Conservation (phyloP, 2,329 filamentous ascomycete genomes). For the Orbilia quercus region DNA sequence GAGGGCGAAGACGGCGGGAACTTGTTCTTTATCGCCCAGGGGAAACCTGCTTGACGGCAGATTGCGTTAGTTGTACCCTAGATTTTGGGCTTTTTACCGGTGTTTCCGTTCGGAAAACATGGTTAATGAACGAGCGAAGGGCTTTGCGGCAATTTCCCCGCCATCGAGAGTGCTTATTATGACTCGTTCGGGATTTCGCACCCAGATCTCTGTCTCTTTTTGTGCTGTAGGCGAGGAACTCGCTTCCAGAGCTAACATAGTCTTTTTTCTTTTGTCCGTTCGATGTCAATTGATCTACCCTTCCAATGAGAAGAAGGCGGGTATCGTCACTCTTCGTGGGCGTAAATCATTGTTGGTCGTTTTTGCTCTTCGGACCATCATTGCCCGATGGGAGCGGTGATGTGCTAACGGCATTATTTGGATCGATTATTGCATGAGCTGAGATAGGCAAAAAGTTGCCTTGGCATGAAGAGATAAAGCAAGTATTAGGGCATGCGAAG, state of each 20-base stretch:
- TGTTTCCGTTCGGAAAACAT: background rate
- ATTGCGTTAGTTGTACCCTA: too few relatives aligned
- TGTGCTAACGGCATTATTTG: background rate
- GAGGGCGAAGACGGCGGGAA: background rate
- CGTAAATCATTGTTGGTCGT: background rate
- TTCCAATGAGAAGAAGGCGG: background rate
- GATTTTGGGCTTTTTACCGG: too few relatives aligned
- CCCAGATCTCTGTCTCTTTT: background rate
- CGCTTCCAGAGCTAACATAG: background rate
- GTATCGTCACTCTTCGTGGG: background rate
- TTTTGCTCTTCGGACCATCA: conserved; percentile 6
- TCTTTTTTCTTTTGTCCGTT: background rate
- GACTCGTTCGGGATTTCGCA: background rate
- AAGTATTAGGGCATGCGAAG: too few relatives aligned
- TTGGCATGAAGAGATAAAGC: too few relatives aligned
- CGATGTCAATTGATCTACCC: background rate
- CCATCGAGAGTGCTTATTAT: too few relatives aligned
- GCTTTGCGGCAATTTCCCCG: background rate
- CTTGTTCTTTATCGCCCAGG: background rate
- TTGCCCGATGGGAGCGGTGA: background rate
- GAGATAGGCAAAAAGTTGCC: background rate
- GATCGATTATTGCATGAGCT: background rate
- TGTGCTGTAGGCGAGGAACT: background rate
- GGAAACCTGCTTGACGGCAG: background rate
- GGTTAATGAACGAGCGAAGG: background rate